Percentiles rank a stretch among this genome's conserved stretches.
Evolutionary conservation across 1,284 basidiomycete species (phyloP).

Genomic region (Cutaneotrichosporon cavernicola): DNA sequence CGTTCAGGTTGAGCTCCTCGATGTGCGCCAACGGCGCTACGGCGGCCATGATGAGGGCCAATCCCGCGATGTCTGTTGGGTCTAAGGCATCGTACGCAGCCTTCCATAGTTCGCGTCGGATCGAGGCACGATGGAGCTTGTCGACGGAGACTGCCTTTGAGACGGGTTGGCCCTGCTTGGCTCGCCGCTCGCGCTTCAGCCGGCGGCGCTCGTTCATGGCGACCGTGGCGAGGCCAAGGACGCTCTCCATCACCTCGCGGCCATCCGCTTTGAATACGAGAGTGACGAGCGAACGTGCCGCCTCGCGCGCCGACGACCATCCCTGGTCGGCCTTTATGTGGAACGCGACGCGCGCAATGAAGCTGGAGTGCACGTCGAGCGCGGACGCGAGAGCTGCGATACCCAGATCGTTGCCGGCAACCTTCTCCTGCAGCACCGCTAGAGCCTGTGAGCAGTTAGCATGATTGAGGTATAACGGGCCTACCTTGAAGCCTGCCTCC

Average conservation of each 20-base stretch:
- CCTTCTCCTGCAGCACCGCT: constrained; percentile 20
- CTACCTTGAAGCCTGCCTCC: constrained; percentile 62
- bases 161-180: constrained; percentile 3
- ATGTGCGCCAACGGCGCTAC: constrained; percentile 65
- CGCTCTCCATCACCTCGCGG: constrained; percentile 35
- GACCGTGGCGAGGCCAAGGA: constrained; percentile 37
- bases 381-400: constrained; percentile 34
- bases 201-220: constrained; percentile 34
- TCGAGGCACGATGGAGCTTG: constrained; percentile 41
- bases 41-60: constrained; percentile 61
- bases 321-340: constrained; percentile 29
- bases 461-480: constrained; percentile 32
- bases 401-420: constrained; percentile 12
- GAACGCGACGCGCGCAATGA: constrained; percentile 65
- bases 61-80: constrained; percentile 61
- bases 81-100: constrained; percentile 63
- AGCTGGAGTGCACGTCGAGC: constrained; percentile 49
- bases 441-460: constrained; percentile 26
- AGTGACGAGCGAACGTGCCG: constrained; percentile 47
- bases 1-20: constrained; percentile 58
- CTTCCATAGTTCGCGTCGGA: constrained; percentile 66
- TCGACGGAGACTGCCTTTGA: constrained; percentile 29
- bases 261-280: constrained; percentile 51
- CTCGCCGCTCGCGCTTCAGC: constrained; percentile 19
- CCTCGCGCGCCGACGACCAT: constrained; percentile 34